phyloP scores from a whole-genome alignment of 106 monocot genomes.

The Acanthochlamys bracteata region DNA sequence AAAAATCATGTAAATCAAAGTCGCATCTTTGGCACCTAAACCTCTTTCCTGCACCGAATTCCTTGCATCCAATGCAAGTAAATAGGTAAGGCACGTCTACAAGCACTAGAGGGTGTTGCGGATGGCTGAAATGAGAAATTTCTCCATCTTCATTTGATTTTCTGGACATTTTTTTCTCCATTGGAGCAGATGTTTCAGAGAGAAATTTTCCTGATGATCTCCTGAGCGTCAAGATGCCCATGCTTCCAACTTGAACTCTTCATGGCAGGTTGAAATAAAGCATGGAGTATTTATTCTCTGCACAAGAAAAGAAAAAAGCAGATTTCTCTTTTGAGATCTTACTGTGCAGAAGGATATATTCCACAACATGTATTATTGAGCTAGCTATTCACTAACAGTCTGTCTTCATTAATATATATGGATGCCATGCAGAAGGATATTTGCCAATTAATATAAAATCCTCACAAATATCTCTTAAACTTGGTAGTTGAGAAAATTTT shows the following conservation, averaged over 20 bases:
- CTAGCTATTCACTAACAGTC: neutral
- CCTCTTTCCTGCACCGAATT: slow-evolving; percentile 50
- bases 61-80: slow-evolving; percentile 55
- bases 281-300: slow-evolving; percentile 10
- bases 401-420: too few species aligned
- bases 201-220: slow-evolving; percentile 13
- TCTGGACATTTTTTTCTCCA: neutral
- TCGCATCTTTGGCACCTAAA: slow-evolving; percentile 43
- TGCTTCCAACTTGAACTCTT: slow-evolving; percentile 1
- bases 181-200: slow-evolving; percentile 4
- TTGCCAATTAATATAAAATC: too few species aligned
- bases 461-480: too few species aligned
- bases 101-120: slow-evolving; percentile 35
- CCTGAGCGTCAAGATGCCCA: slow-evolving; percentile 9
- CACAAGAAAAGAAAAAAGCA: too few species aligned
- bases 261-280: neutral
- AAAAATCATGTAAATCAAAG: slow-evolving; percentile 58
- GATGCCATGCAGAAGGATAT: neutral
- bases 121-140: slow-evolving; percentile 54
- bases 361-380: slow-evolving; percentile 1
- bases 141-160: slow-evolving; percentile 12
- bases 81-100: slow-evolving; percentile 39
- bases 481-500: too few species aligned
- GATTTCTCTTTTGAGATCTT: neutral
- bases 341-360: slow-evolving; percentile 4